Conservation (phyloP, 1,139 yeast genomes). For the Torulaspora globosa region DNA sequence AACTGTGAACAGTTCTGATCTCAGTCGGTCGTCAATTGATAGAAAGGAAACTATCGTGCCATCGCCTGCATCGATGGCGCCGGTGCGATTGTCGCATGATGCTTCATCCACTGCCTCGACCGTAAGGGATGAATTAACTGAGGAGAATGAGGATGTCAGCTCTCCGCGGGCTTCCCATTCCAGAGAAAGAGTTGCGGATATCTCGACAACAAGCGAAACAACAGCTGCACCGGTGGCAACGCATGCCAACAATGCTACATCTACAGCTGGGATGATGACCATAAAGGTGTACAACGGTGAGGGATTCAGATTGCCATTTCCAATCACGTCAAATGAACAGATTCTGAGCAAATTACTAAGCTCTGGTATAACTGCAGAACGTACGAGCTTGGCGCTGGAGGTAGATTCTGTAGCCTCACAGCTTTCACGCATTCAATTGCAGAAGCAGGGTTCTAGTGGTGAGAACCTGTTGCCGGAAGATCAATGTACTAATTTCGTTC, state of each 20-base stretch:
- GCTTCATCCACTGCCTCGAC: constrained; percentile 26
- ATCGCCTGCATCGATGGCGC: constrained; percentile 26
- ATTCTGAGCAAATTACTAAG: constrained; percentile 25
- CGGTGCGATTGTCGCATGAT: constrained; percentile 29
- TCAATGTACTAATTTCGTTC: constrained; percentile 45
- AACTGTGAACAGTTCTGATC: neutral
- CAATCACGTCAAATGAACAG: constrained; percentile 30
- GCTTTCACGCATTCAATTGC: constrained; percentile 27
- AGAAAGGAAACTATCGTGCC: constrained; percentile 31
- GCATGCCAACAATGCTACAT: constrained; percentile 14
- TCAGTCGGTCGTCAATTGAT: constrained; percentile 16
- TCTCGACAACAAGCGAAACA: constrained; percentile 4
- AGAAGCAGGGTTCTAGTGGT: constrained; percentile 30
- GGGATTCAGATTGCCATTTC: constrained; percentile 30
- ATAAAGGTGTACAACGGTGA: constrained; percentile 32
- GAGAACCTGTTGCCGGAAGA: constrained; percentile 33
- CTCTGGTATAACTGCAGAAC: constrained; percentile 29
- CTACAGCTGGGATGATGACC: constrained; percentile 29
- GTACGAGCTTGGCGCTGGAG: constrained; percentile 16
- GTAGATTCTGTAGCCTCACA: constrained; percentile 31
- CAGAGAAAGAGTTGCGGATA: constrained; percentile 5
- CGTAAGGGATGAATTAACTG: constrained; percentile 13
- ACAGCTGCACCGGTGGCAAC: constrained; percentile 7
- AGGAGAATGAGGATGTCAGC: constrained; percentile 5
- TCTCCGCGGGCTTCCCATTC: constrained; percentile 9